Base-by-base conservation (phyloP, 495 filamentous ascomycete species). In the Parmelia sp. region DNA sequence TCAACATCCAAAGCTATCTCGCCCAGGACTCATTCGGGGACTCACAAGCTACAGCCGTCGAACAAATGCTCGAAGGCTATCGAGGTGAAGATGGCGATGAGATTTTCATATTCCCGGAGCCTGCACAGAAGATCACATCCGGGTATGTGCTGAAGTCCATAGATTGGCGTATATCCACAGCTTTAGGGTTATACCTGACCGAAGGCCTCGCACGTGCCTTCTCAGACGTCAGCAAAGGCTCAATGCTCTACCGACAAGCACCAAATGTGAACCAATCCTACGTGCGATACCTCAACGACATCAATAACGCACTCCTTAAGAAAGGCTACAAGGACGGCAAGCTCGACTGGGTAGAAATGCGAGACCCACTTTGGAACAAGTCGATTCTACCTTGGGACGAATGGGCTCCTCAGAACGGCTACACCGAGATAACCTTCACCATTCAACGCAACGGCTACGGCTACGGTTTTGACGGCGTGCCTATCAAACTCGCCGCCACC, bases 401-500 rank as follows among this genome's bases (percentile, higher is more conserved):
- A 31, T 65, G 63, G 63, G 63, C 63, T 37, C 63, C 57, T 29
- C 39, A 65, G 35, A 59, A 65, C 39, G 63, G 56, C 9, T 60
- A 59, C 31, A 59, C 63, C n/a, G 63, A 65, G 35, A 65, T 60
- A n/a, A 51, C n/a, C 6, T 47, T 65, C 56, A 60, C 27, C 11
- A n/a, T 65, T 51, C 63, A 65, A 31, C 63, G 63, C 31, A 59
- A 59, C 27, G 63, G 63, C 39, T 65, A 65, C 37, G 57, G 63
- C 23, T 65, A 65, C 39, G 57, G 63, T 4, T 65, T 65, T 57
- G 56, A 60, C 7, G 63, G 63, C 35, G 19, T 65, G 27, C 63
- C 63, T 7, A 55, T 60, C 57, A 65, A 60, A 53, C 57, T 65
- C 36, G 63, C 63, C 33, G 33, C 39, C 39, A 60, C 31, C 7